Conservation (phyloP, 768 basidiomycete species). For the Trametes villosa region DNA sequence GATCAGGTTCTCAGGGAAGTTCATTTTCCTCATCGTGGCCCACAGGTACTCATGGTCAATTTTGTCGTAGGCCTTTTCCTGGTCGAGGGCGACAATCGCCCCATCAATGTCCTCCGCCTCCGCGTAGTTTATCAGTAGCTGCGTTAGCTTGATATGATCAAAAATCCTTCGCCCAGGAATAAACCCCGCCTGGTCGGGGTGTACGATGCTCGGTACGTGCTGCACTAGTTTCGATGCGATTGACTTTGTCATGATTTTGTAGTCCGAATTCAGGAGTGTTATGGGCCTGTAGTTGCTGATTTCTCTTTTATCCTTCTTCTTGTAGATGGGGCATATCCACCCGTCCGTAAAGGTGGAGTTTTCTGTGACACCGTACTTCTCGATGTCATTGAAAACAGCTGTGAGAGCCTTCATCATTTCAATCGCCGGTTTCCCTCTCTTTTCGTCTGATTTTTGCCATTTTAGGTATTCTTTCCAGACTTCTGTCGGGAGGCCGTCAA, state of each 20-base stretch:
- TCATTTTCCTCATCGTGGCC: slow-evolving; percentile 3
- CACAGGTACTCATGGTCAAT: slow-evolving; percentile 24
- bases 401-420: neutral
- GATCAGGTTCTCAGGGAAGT: slow-evolving; percentile 22
- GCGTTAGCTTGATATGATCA: slow-evolving; percentile 36
- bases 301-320: slow-evolving; percentile 36
- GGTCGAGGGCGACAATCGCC: neutral
- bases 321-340: slow-evolving; percentile 44
- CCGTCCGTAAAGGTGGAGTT: slow-evolving; percentile 34
- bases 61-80: slow-evolving; percentile 15
- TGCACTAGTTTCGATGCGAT: slow-evolving; percentile 26
- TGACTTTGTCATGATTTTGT: slow-evolving; percentile 36
- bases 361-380: neutral
- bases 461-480: slow-evolving; percentile 20
- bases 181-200: slow-evolving; percentile 46
- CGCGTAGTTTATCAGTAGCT: slow-evolving; percentile 23
- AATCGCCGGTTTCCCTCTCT: neutral
- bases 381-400: slow-evolving; percentile 7
- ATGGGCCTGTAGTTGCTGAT: slow-evolving; percentile 25
- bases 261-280: slow-evolving; percentile 36
- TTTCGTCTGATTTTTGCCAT: slow-evolving; percentile 4
- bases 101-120: slow-evolving; percentile 16
- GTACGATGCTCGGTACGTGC: slow-evolving; percentile 29
- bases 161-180: slow-evolving; percentile 36
- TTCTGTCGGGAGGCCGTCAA: slow-evolving; percentile 16